Percentiles rank a stretch among this genome's conserved stretches.
Conservation (phyloP, 495 filamentous ascomycete species). For the Trichoderma parareesei region DNA sequence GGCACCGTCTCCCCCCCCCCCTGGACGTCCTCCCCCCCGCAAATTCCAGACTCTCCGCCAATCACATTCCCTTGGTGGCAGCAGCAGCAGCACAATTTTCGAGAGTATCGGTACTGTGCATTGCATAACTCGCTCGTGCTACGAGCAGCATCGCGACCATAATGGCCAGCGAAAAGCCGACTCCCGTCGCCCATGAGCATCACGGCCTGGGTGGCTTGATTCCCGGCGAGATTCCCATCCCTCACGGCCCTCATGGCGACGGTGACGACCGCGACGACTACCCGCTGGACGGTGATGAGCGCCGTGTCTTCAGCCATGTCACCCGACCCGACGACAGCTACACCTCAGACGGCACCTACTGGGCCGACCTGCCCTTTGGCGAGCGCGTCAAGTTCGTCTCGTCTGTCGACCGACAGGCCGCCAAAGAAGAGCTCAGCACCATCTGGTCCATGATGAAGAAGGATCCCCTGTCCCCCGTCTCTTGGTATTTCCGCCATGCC, state of each 20-base stretch:
- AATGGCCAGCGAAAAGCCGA: background rate
- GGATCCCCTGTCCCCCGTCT: conserved; percentile 69
- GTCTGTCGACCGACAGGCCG: conserved; percentile 57
- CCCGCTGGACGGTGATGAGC: conserved; percentile 45
- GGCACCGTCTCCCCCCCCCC: background rate
- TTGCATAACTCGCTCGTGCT: background rate
- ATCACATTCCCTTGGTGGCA: background rate
- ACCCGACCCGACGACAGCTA: conserved; percentile 80
- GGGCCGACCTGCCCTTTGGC: conserved; percentile 68
- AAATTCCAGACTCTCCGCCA: background rate
- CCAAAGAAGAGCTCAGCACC: conserved; percentile 50
- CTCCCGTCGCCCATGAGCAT: conserved; percentile 21
- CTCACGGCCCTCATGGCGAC: conserved; percentile 33
- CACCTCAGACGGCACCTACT: conserved; percentile 71
- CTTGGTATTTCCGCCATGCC: conserved; percentile 80
- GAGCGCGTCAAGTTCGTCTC: conserved; percentile 65
- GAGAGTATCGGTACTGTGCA: background rate
- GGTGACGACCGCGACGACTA: conserved; percentile 32
- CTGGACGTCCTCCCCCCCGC: background rate
- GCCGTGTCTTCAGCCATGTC: conserved; percentile 61
- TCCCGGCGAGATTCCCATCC: conserved; percentile 37
- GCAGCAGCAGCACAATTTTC: background rate
- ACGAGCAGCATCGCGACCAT: background rate
- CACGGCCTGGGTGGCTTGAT: conserved; percentile 27
- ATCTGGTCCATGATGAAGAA: conserved; percentile 71